Conservation (phyloP, 129 eudicot genomes). For the Helianthus tuberosus region DNA sequence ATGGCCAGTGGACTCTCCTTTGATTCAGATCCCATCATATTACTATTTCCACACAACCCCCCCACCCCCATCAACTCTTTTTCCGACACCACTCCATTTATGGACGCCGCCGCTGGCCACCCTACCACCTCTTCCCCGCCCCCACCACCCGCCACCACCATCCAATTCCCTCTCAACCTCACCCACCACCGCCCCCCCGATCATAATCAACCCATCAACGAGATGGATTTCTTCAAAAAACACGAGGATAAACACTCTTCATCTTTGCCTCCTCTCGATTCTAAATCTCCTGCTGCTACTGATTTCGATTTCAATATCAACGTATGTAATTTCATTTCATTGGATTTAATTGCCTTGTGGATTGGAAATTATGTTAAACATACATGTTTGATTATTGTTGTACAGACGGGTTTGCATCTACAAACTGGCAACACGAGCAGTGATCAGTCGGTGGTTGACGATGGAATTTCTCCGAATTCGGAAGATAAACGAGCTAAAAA, state of each 20-base stretch:
- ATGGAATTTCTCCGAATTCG: slow-evolving; percentile 57
- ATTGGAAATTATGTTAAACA: neutral
- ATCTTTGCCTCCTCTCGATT: slow-evolving; percentile 16
- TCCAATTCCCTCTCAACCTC: slow-evolving; percentile 68
- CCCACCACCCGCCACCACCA: slow-evolving; percentile 46
- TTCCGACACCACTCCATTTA: slow-evolving; percentile 31
- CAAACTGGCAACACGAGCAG: slow-evolving; percentile 59
- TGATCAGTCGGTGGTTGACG: slow-evolving; percentile 66
- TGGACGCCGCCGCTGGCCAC: slow-evolving; percentile 27
- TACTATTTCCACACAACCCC: slow-evolving; percentile 27
- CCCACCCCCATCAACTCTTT: slow-evolving; percentile 32
- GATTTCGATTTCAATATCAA: slow-evolving; percentile 53
- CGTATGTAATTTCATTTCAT: slow-evolving; percentile 33
- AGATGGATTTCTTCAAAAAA: slow-evolving; percentile 71
- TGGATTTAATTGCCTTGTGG: neutral
- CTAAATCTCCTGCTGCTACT: slow-evolving; percentile 8
- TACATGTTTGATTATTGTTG: neutral
- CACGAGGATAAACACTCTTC: slow-evolving; percentile 19
- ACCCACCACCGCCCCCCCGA: neutral
- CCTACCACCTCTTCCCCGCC: slow-evolving; percentile 17
- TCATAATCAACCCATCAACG: slow-evolving; percentile 30
- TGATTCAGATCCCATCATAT: slow-evolving; percentile 62
- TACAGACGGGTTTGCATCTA: slow-evolving; percentile 70
- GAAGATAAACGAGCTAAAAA: slow-evolving; percentile 55
- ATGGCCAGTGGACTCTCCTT: slow-evolving; percentile 90